phyloP scores from a whole-genome alignment of 2,329 filamentous ascomycete genomes.

The Penicillium sp. region DNA sequence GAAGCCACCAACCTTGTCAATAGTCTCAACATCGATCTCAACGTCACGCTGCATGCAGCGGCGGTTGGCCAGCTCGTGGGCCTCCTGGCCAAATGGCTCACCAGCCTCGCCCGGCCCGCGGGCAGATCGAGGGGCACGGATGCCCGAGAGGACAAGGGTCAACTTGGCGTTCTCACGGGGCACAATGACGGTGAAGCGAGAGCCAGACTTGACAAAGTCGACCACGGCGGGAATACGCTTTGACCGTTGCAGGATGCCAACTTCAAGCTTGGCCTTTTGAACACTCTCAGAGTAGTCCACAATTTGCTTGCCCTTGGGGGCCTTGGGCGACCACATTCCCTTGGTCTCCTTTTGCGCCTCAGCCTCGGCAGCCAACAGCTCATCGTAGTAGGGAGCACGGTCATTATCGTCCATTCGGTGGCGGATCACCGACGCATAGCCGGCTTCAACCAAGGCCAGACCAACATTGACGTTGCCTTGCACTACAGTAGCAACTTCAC shows the following conservation, averaged over 20 bases:
- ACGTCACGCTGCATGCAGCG: conserved; percentile 92
- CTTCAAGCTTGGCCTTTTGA: conserved; percentile 93
- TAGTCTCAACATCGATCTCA: conserved; percentile 90
- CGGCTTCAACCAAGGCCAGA: conserved; percentile 80
- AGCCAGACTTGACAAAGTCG: conserved; percentile 97
- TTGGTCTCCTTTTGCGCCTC: conserved; percentile 80
- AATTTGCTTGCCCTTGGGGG: conserved; percentile 77
- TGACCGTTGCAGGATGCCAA: conserved; percentile 82
- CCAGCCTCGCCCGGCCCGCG: conserved; percentile 75
- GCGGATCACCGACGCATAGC: conserved; percentile 89
- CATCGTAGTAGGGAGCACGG: conserved; percentile 87
- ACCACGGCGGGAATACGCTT: conserved; percentile 91
- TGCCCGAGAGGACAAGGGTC: conserved; percentile 89
- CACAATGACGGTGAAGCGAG: conserved; percentile 86
- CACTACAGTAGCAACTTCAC: conserved; percentile 86
- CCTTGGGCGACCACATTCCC: conserved; percentile 92
- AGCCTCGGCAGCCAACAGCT: conserved; percentile 46
- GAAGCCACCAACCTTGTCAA: conserved; percentile 96
- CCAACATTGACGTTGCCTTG: conserved; percentile 85
- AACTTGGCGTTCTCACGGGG: conserved; percentile 92
- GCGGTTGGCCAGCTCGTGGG: conserved; percentile 83
- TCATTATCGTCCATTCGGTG: conserved; percentile 95
- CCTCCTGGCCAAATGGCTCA: conserved; percentile 94
- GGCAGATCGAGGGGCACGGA: conserved; percentile 84
- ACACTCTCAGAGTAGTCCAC: conserved; percentile 87